These are phyloP conservation scores for Saccharum hybrid DNA, from an alignment of 202 grass and related monocot genomes.

Conservation along the genomic window DNA sequence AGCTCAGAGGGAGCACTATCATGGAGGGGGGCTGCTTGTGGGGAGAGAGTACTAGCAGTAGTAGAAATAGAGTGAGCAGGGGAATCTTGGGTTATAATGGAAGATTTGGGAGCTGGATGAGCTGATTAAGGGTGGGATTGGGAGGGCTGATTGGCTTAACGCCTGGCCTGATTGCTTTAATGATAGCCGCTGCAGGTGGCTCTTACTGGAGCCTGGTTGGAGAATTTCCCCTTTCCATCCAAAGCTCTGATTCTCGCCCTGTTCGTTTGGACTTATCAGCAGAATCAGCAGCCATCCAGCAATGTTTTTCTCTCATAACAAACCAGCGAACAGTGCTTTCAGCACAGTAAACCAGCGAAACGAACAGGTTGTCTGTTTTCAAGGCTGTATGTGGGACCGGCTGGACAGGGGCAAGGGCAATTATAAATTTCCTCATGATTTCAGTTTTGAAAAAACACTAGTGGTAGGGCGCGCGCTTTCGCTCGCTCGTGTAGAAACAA, in stretches of 20 bases:
- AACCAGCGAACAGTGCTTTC: too few relatives aligned
- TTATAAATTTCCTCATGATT: too few relatives aligned
- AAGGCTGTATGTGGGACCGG: too few relatives aligned
- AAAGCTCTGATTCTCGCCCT: slow-evolving; percentile 39
- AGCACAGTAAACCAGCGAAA: too few relatives aligned
- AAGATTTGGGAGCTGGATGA: slow-evolving; percentile 56
- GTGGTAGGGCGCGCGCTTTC: too few relatives aligned
- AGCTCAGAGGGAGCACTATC: slow-evolving; percentile 44
- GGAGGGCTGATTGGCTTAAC: slow-evolving; percentile 25
- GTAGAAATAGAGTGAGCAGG: slow-evolving; percentile 58
- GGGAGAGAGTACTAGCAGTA: slow-evolving; percentile 40
- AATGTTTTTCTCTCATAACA: too few relatives aligned
- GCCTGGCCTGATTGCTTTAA: slow-evolving; percentile 50
- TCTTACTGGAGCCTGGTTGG: slow-evolving; percentile 59
- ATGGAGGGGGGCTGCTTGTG: slow-evolving; percentile 47
- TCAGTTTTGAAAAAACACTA: too few relatives aligned
- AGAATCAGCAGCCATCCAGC: too few relatives aligned
- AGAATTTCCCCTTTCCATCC: slow-evolving; percentile 53
- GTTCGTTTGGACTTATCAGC: too few relatives aligned
- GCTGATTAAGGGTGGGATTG: slow-evolving; percentile 26
- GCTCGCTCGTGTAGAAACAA: too few relatives aligned
- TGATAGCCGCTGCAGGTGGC: slow-evolving; percentile 48
- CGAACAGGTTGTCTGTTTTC: too few relatives aligned
- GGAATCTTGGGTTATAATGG: slow-evolving; percentile 87
- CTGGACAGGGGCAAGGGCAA: too few relatives aligned